Conservation (phyloP, 106 monocot species). For the Dendrobium huoshanense region DNA sequence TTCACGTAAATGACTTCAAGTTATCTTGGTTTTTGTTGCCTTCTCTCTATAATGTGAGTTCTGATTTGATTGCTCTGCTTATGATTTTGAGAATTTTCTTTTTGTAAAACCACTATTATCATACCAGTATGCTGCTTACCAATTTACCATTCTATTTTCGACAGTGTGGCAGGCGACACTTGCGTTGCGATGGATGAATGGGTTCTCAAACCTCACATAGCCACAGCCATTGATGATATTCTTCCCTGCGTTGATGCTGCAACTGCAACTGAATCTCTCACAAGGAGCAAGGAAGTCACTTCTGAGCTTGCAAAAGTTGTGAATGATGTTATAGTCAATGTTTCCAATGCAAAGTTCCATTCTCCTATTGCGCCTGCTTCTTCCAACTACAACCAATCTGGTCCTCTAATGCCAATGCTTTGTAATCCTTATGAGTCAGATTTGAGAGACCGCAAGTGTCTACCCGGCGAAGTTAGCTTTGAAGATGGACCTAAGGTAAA, state of each 20-base stretch:
- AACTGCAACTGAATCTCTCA: conserved; percentile 69
- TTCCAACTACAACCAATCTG: conserved; percentile 78
- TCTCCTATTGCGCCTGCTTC: conserved; percentile 24
- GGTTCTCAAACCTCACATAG: conserved; percentile 58
- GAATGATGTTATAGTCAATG: conserved; percentile 51
- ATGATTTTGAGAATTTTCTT: no score
- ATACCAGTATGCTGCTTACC: neutral
- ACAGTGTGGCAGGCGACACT: conserved; percentile 66
- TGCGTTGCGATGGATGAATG: conserved; percentile 98
- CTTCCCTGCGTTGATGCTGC: conserved; percentile 76
- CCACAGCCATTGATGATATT: conserved; percentile 78
- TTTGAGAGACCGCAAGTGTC: conserved; percentile 42
- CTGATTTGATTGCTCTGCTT: no score
- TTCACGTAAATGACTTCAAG: no score
- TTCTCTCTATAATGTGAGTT: no score
- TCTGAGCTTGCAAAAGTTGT: conserved; percentile 56
- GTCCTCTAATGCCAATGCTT: conserved; percentile 58
- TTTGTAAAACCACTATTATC: neutral
- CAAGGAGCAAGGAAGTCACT: conserved; percentile 52
- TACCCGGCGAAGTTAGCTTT: conserved; percentile 48
- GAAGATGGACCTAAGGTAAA: conserved; percentile 55
- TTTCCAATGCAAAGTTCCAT: conserved; percentile 53
- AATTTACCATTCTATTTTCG: neutral
- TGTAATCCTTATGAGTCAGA: conserved; percentile 65
- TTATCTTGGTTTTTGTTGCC: no score